Base-by-base conservation (phyloP, 768 basidiomycete genomes). In the Naganishia randhawae region DNA sequence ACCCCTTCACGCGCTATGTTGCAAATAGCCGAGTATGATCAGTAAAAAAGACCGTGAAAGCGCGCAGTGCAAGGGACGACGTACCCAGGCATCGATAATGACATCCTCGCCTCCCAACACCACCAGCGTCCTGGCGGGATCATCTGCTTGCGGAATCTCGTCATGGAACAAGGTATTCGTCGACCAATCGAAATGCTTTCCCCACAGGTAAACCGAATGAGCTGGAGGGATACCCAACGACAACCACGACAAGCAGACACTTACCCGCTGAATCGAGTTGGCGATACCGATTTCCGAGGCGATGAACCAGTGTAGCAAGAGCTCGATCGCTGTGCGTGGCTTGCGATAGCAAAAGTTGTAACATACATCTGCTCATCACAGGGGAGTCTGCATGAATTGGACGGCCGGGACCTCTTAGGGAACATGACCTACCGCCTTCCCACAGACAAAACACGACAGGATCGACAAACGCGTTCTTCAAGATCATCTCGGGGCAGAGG, bases 101-200 rank as follows among this genome's bases (percentile, higher is more conserved):
- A 83, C 83, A 72, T 96, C 93, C 69, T 86, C 84, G 1, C 88
- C 90, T n/a, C 91, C 90, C 19, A 96, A 82, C 70, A 94, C 82
- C 77, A 91, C 89, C 57, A 87, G 78, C 0, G 88, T 85, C 74
- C 85, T 87, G 37, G 81, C 71, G 0, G 87, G 84, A 77, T 92
- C 86, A 17, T 83, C 81, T 17, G 88, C 89, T 74, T 91, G 84
- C 0, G 91, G 90, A 52, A 95, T 92, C 73, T 94, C 89, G 78
- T 93, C 90, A 69, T 86, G 90, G 86, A 89, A 97, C 13, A 97
- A 82, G 11, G 90, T 87, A 75, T 96, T 96, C 13, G 89, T 85
- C 42, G 86, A 83, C 92, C 91, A 93, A 74, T 81, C 74, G 53
- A 79, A 79, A 65, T 79, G 69, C 73, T 77, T 29, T 33, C 25